phyloP scores from a whole-genome alignment of 1,284 basidiomycete species.

The Apiotrichum sp. region DNA sequence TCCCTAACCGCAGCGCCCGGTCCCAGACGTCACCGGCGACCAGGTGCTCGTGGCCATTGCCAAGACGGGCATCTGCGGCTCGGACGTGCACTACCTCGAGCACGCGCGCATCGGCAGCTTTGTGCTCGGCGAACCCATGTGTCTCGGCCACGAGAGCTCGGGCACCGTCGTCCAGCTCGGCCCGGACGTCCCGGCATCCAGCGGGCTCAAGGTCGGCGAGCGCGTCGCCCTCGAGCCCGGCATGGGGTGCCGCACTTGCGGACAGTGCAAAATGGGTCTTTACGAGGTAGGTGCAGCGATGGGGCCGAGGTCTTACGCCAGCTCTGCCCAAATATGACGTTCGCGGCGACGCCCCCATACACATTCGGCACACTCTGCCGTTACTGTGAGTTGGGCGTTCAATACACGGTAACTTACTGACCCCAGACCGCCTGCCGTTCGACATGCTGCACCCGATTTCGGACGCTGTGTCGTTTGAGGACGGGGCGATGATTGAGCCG shows the following conservation, averaged over 20 bases:
- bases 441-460: slow-evolving; percentile 39
- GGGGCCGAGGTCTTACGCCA: slow-evolving; percentile 33
- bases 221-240: slow-evolving; percentile 55
- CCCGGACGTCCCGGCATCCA: slow-evolving; percentile 23
- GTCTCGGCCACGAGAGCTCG: slow-evolving; percentile 41
- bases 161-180: slow-evolving; percentile 39
- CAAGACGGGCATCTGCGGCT: slow-evolving; percentile 91
- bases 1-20: slow-evolving; percentile 53
- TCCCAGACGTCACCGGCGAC: slow-evolving; percentile 67
- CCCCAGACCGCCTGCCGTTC: slow-evolving; percentile 28
- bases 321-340: slow-evolving; percentile 34
- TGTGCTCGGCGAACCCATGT: slow-evolving; percentile 46
- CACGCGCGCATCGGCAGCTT: slow-evolving; percentile 43
- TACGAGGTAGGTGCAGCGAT: slow-evolving; percentile 58
- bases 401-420: neutral
- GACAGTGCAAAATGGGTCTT: slow-evolving; percentile 56
- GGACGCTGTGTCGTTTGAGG: slow-evolving; percentile 48
- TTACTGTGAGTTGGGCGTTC: slow-evolving; percentile 27
- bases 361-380: slow-evolving; percentile 43
- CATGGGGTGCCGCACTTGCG: slow-evolving; percentile 48
- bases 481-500: slow-evolving; percentile 72
- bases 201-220: slow-evolving; percentile 43
- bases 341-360: slow-evolving; percentile 43
- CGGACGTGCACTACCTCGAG: slow-evolving; percentile 58
- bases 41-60: slow-evolving; percentile 85